Evolutionary conservation across 768 basidiomycete genomes (phyloP).

Genomic region (Termitomyces bulborhizus): DNA sequence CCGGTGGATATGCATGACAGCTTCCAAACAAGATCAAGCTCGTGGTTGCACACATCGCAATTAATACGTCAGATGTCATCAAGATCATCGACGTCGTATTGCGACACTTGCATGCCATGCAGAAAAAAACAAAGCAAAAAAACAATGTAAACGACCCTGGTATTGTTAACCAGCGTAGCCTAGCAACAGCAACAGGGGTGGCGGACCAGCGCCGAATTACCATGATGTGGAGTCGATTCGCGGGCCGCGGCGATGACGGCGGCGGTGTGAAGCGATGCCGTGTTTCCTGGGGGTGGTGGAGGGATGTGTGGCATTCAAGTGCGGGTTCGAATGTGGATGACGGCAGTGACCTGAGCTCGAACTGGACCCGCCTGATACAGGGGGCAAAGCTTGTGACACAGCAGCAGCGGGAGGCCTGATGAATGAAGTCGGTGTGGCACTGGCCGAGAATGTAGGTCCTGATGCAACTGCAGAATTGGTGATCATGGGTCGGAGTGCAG

Average conservation of each 20-base stretch:
- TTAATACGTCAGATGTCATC: conserved; percentile 7
- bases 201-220: not conserved
- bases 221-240: conserved; percentile 1
- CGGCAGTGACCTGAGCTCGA: not conserved
- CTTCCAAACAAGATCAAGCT: conserved; percentile 1
- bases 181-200: not conserved
- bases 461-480: not conserved
- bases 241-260: not conserved
- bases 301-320: not conserved
- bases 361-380: not conserved
- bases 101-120: not conserved
- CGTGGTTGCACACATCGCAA: not conserved
- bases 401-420: not conserved
- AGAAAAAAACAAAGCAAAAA: not conserved
- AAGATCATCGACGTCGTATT: conserved; percentile 3
- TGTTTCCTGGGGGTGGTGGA: not conserved
- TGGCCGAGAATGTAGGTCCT: not conserved
- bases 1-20: not conserved
- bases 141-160: not conserved
- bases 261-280: not conserved
- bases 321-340: not conserved
- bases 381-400: not conserved
- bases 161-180: too few species aligned
- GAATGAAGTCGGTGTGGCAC: not conserved
- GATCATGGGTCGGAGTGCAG: not conserved